Conservation (phyloP, 2,329 filamentous ascomycete genomes). For the Aspergillus clavatus region DNA sequence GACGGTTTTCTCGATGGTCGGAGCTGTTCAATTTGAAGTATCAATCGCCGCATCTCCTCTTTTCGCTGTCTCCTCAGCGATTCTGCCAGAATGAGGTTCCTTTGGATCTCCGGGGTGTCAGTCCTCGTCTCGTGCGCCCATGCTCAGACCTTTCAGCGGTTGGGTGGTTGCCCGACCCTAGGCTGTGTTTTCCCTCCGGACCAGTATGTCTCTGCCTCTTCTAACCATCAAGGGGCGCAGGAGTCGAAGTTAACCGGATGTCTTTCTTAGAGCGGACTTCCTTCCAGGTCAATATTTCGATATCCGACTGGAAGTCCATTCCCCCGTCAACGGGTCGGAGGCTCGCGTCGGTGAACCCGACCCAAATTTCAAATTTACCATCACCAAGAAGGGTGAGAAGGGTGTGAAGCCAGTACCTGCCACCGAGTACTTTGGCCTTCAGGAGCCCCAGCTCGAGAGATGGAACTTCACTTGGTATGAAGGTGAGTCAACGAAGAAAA, state of each 20-base stretch:
- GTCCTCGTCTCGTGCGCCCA: slow-evolving; percentile 23
- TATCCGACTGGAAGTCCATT: slow-evolving; percentile 76
- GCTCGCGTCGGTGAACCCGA: slow-evolving; percentile 64
- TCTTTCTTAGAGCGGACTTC: slow-evolving; percentile 60
- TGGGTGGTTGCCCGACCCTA: slow-evolving; percentile 53
- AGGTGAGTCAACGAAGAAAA: slow-evolving; percentile 45
- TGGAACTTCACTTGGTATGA: slow-evolving; percentile 86
- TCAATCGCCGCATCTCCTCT: no score
- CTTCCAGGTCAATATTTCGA: slow-evolving; percentile 80
- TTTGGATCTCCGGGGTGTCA: slow-evolving; percentile 19
- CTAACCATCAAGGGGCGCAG: neutral
- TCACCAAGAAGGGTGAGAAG: slow-evolving; percentile 59
- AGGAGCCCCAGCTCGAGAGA: slow-evolving; percentile 68
- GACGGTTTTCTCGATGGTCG: neutral
- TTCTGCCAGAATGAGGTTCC: slow-evolving; percentile 20
- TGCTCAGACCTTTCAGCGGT: slow-evolving; percentile 53
- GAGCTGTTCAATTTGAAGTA: neutral
- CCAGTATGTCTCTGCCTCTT: slow-evolving; percentile 39
- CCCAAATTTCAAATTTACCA: slow-evolving; percentile 70
- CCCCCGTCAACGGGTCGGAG: slow-evolving; percentile 75
- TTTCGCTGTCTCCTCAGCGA: neutral
- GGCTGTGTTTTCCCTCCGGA: slow-evolving; percentile 57
- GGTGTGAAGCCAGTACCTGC: slow-evolving; percentile 52
- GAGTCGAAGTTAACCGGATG: neutral
- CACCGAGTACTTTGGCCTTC: slow-evolving; percentile 62